phyloP scores from a whole-genome alignment of 2,329 filamentous ascomycete species.

The Trichoderma endophyticum region DNA sequence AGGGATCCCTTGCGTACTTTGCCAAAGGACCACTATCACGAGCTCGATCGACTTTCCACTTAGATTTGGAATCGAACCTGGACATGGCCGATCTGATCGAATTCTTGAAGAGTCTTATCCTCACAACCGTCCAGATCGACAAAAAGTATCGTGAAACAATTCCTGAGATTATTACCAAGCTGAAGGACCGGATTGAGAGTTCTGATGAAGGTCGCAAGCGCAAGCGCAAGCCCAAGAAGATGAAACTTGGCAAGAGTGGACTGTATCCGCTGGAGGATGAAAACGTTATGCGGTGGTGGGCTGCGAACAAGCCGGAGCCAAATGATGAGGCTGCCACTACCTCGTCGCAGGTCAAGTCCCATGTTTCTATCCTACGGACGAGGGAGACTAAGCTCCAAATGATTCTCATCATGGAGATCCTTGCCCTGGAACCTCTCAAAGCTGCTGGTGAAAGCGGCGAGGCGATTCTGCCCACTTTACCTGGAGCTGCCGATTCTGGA shows the following conservation, averaged over 20 bases:
- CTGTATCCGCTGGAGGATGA: slow-evolving; percentile 65
- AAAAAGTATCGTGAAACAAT: slow-evolving; percentile 76
- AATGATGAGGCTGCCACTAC: slow-evolving; percentile 48
- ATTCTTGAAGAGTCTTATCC: slow-evolving; percentile 67
- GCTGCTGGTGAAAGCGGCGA: slow-evolving; percentile 41
- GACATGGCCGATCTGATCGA: slow-evolving; percentile 61
- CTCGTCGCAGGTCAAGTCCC: slow-evolving; percentile 55
- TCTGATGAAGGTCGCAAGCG: slow-evolving; percentile 47
- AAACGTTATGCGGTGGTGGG: slow-evolving; percentile 69
- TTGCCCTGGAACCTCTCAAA: slow-evolving; percentile 62
- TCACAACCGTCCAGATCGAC: slow-evolving; percentile 66
- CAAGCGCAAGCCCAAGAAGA: slow-evolving; percentile 58
- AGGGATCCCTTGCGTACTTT: slow-evolving; percentile 79
- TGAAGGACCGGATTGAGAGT: slow-evolving; percentile 55
- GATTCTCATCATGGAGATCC: slow-evolving; percentile 72
- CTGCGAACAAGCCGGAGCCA: slow-evolving; percentile 49
- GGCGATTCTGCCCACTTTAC: slow-evolving; percentile 46
- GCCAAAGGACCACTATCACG: slow-evolving; percentile 77
- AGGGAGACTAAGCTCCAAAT: slow-evolving; percentile 79
- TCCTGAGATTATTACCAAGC: slow-evolving; percentile 56
- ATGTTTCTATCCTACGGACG: slow-evolving; percentile 64
- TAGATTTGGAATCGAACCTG: slow-evolving; percentile 57
- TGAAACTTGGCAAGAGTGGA: slow-evolving; percentile 65
- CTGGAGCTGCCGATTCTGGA: slow-evolving; percentile 32
- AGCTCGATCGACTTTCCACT: slow-evolving; percentile 66